Evolutionary conservation across 257 asterid genomes (phyloP).

Genomic region (Nicotiana tabacum): DNA sequence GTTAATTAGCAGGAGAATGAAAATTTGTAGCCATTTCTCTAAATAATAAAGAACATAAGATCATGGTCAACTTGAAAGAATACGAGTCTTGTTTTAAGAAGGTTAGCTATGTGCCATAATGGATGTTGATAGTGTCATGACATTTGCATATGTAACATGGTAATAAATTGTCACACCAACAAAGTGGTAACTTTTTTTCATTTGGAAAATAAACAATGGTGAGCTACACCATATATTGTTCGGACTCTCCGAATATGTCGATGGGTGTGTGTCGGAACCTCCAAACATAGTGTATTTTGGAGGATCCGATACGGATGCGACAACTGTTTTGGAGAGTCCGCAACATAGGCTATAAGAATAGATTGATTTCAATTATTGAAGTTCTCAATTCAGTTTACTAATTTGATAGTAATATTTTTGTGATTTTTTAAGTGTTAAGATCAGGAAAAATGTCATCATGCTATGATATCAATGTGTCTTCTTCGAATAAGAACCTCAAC

Average conservation of each 20-base stretch:
- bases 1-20: not conserved
- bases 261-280: too few relatives aligned
- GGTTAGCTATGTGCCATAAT: not conserved
- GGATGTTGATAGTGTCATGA: too few relatives aligned
- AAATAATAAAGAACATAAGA: not conserved
- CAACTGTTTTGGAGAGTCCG: not conserved
- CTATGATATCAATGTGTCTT: not conserved
- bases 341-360: too few relatives aligned
- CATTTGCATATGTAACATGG: too few relatives aligned
- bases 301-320: not conserved
- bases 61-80: not conserved
- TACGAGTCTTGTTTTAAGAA: not conserved
- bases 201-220: too few relatives aligned
- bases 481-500: not conserved
- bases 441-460: not conserved
- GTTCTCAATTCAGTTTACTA: not conserved
- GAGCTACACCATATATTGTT: too few relatives aligned
- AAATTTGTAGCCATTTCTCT: not conserved
- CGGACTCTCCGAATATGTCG: too few relatives aligned
- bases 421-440: not conserved
- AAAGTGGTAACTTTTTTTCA: too few relatives aligned
- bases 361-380: not conserved
- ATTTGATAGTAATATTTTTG: not conserved
- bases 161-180: too few relatives aligned
- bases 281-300: too few relatives aligned